Evolutionary conservation across 768 basidiomycete species (phyloP).

Genomic region (Trametes cinnabarina): DNA sequence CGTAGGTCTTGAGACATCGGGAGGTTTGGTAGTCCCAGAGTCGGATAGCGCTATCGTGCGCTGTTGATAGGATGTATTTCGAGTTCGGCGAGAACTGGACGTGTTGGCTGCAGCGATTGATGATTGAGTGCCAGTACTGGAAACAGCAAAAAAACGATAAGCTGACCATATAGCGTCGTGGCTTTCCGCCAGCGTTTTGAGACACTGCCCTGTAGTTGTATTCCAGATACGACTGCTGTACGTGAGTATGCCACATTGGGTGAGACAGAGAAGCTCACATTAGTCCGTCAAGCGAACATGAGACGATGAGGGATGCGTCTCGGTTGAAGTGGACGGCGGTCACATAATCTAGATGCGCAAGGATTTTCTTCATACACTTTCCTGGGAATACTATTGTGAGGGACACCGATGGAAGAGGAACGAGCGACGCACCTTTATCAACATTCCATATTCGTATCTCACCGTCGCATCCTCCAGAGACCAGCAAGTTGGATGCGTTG

Average conservation of each 20-base stretch:
- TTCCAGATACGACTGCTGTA: conserved; percentile 89
- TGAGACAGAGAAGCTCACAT: conserved; percentile 59
- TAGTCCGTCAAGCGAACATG: conserved; percentile 87
- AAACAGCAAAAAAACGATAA: not conserved
- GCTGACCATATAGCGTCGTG: conserved; percentile 78
- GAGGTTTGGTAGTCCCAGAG: conserved; percentile 95
- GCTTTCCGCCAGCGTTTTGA: conserved; percentile 93
- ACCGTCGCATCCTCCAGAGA: conserved; percentile 91
- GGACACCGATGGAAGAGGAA: not conserved
- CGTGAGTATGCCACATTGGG: not conserved
- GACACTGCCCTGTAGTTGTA: conserved; percentile 85
- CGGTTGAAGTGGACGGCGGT: conserved; percentile 92
- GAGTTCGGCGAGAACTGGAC: conserved; percentile 96
- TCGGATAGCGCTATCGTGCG: conserved; percentile 89
- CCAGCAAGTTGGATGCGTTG: conserved; percentile 80
- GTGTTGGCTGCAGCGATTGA: conserved; percentile 58
- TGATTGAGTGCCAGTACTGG: not conserved
- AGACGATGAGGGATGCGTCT: conserved; percentile 89
- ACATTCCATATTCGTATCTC: conserved; percentile 93
- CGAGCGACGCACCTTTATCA: conserved; percentile 55
- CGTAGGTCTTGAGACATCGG: conserved; percentile 87
- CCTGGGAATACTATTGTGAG: conserved; percentile 42
- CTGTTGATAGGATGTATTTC: conserved; percentile 90
- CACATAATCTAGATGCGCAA: conserved; percentile 93
- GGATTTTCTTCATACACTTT: conserved; percentile 79